Percentiles rank a stretch among this genome's conserved stretches.
These are phyloP conservation scores for Discostella pseudostelligera DNA, from an alignment of 108 stramenopile genomes.

Conservation along the genomic window DNA sequence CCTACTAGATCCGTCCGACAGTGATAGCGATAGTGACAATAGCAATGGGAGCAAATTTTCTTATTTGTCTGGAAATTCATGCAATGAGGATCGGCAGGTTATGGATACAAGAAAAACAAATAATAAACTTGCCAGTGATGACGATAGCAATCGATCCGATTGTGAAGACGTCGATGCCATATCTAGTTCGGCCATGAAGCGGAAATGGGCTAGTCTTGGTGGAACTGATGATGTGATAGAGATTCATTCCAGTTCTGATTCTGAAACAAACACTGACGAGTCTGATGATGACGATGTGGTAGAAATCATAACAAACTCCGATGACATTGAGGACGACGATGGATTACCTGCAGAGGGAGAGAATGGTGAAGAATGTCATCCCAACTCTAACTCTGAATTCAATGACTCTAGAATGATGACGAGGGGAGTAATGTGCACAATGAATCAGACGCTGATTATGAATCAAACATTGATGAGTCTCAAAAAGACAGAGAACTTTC, in stretches of 20 bases:
- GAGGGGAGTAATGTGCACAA: too few species aligned
- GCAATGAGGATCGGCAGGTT: background rate
- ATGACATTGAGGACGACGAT: background rate
- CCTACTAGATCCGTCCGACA: background rate
- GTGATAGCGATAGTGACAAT: background rate
- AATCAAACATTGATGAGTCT: too few species aligned
- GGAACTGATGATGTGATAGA: background rate
- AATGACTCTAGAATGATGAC: too few species aligned
- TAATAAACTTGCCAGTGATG: background rate
- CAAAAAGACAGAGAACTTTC: too few species aligned
- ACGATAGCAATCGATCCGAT: background rate
- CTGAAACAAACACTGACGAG: too few species aligned
- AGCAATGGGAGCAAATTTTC: slow-evolving; percentile 1
- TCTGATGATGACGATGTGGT: too few species aligned
- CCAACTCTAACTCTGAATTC: too few species aligned
- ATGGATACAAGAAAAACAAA: too few species aligned
- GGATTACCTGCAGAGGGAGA: background rate
- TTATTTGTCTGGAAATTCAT: background rate
- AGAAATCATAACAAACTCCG: background rate
- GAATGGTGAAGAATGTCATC: too few species aligned
- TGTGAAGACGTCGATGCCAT: background rate
- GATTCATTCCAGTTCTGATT: background rate
- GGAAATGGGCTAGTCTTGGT: background rate
- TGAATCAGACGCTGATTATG: too few species aligned
- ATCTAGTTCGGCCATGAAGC: background rate